A percentile compares a stretch with the other conserved stretches of the same genome.
phyloP scores from a whole-genome alignment of 441 rosid genomes.

The Biscutella laevigata region DNA sequence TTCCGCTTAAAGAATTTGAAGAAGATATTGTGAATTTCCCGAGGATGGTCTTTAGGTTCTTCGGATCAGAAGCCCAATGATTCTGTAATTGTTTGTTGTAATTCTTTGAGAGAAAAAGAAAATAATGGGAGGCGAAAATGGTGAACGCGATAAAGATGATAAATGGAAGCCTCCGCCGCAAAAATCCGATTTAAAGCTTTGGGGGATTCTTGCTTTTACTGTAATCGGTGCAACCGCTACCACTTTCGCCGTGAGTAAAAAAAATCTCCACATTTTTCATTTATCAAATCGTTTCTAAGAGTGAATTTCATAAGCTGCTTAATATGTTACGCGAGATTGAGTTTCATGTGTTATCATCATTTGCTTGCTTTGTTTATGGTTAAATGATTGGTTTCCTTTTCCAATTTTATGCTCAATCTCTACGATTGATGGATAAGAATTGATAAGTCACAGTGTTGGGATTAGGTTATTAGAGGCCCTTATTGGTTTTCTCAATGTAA shows the following conservation, averaged over 20 bases:
- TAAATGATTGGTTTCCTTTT: not conserved
- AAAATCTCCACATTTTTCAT: no score
- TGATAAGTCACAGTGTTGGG: not conserved
- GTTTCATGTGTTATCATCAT: no score
- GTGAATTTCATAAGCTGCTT: no score
- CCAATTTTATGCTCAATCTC: not conserved
- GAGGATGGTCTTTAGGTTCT: slow-evolving; percentile 13
- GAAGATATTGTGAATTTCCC: not conserved
- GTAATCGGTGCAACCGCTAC: slow-evolving; percentile 77
- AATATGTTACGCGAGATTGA: no score
- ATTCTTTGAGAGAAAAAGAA: not conserved
- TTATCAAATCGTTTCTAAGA: no score
- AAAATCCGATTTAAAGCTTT: slow-evolving; percentile 42
- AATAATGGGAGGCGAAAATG: slow-evolving; percentile 31
- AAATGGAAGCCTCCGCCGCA: slow-evolving; percentile 32
- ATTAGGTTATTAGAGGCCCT: no score
- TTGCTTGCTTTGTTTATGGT: not conserved
- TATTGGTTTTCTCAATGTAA: no score
- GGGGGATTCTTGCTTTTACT: slow-evolving; percentile 63
- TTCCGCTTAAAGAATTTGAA: not conserved
- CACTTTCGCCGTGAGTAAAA: slow-evolving; percentile 55
- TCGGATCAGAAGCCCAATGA: not conserved
- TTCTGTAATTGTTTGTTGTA: not conserved
- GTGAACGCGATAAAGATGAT: slow-evolving; percentile 27
- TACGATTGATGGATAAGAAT: not conserved